phyloP scores from a whole-genome alignment of 179 eudicot genomes.

The Pouteria campechiana region DNA sequence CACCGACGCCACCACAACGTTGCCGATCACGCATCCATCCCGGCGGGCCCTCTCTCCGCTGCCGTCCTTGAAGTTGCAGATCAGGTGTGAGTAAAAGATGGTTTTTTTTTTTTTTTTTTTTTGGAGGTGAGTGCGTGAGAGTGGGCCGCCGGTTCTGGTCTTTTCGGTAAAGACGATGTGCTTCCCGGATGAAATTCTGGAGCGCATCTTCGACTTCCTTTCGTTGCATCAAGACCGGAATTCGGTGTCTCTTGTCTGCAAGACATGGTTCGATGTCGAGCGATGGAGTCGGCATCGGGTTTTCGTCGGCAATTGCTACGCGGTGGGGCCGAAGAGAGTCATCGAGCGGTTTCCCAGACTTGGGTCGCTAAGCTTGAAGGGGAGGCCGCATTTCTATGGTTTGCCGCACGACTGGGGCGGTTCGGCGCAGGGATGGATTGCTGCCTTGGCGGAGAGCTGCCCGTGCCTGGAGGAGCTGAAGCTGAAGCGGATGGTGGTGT shows the following conservation, averaged over 20 bases:
- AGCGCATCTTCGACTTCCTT: constrained; percentile 49
- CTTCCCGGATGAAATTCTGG: constrained; percentile 77
- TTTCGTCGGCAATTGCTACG: constrained; percentile 68
- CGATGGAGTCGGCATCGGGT: constrained; percentile 47
- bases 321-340: constrained; percentile 44
- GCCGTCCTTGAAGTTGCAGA: too few relatives aligned
- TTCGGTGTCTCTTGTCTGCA: constrained; percentile 59
- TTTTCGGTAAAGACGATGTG: constrained; percentile 33
- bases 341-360: constrained; percentile 57
- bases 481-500: constrained; percentile 61
- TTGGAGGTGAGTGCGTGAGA: too few relatives aligned
- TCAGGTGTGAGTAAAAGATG: too few relatives aligned
- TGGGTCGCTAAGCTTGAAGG: constrained; percentile 50
- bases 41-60: too few relatives aligned
- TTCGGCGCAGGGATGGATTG: constrained; percentile 55
- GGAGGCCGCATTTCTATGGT: constrained; percentile 64
- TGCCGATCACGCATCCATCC: too few relatives aligned
- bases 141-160: too few relatives aligned
- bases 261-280: constrained; percentile 59
- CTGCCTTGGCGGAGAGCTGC: constrained; percentile 32
- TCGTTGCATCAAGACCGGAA: constrained; percentile 48
- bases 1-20: too few relatives aligned
- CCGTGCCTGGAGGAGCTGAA: constrained; percentile 53
- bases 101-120: too few relatives aligned
- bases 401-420: constrained; percentile 77